Conservation (phyloP, 495 filamentous ascomycete genomes). For the Haplographium delicatum region DNA sequence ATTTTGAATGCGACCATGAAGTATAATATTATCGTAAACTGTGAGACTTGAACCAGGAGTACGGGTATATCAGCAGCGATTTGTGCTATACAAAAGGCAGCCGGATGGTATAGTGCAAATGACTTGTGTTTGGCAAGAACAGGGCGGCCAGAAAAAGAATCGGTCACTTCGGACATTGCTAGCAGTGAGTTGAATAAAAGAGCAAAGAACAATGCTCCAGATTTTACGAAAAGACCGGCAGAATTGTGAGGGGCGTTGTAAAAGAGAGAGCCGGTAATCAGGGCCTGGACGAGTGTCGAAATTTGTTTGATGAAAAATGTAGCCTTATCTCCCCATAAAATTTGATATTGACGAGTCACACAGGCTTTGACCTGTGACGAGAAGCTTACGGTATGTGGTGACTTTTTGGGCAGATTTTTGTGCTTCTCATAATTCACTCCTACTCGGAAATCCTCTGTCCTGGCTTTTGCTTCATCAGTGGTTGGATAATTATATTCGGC, state of each 20-base stretch:
- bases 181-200: constrained; percentile 58
- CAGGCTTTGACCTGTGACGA: constrained; percentile 38
- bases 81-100: constrained; percentile 66
- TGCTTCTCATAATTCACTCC: constrained; percentile 63
- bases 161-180: constrained; percentile 58
- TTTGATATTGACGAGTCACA: constrained; percentile 52
- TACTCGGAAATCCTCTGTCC: constrained; percentile 54
- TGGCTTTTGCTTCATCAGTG: constrained; percentile 35
- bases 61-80: constrained; percentile 64
- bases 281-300: constrained; percentile 62
- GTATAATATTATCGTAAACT: constrained; percentile 64
- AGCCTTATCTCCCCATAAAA: constrained; percentile 55
- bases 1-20: constrained; percentile 53
- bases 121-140: constrained; percentile 66
- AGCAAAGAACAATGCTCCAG: constrained; percentile 55
- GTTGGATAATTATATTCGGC: constrained; percentile 47
- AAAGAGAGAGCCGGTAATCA: constrained; percentile 79
- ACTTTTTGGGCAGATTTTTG: constrained; percentile 61
- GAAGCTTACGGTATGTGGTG: constrained; percentile 42
- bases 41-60: constrained; percentile 53
- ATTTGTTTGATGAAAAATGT: constrained; percentile 57
- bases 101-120: constrained; percentile 67
- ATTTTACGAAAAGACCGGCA: constrained; percentile 47
- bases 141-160: constrained; percentile 53
- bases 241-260: constrained; percentile 61